Evolutionary conservation across 306 rosid species (phyloP).

Genomic region (Adenanthera pavonina): DNA sequence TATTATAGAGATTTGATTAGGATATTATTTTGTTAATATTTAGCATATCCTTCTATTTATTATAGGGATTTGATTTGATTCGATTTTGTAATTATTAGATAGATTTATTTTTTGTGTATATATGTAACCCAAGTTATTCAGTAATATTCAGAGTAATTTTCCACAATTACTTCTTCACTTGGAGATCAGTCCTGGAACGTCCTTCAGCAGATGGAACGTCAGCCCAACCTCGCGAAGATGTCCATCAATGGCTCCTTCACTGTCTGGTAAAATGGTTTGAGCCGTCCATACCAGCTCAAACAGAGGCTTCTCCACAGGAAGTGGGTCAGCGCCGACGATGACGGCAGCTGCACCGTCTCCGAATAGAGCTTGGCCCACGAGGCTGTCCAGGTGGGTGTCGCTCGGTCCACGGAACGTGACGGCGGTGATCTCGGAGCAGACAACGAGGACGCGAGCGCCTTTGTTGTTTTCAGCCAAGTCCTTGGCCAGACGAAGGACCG

Average conservation of each 20-base stretch:
- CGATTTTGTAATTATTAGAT: too few relatives aligned
- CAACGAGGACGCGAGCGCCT: not conserved
- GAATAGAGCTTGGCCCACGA: constrained; percentile 2
- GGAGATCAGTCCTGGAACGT: constrained; percentile 63
- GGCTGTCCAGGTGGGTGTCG: constrained; percentile 4
- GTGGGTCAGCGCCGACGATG: not conserved
- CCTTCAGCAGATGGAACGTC: constrained; percentile 54
- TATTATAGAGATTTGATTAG: too few relatives aligned
- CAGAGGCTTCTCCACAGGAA: constrained; percentile 3
- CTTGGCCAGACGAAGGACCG: not conserved
- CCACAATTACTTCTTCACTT: too few relatives aligned
- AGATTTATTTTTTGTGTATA: too few relatives aligned
- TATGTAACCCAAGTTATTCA: too few relatives aligned
- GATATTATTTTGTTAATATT: too few relatives aligned
- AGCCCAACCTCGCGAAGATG: constrained; percentile 13
- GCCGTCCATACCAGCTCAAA: not conserved
- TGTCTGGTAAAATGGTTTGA: constrained; percentile 4
- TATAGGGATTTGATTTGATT: too few relatives aligned
- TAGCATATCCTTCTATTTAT: too few relatives aligned
- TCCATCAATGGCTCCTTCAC: constrained; percentile 16
- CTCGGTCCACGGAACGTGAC: constrained; percentile 3
- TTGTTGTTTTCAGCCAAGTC: constrained; percentile 7
- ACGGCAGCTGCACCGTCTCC: constrained; percentile 12
- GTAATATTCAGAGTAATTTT: too few relatives aligned
- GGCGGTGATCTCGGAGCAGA: constrained; percentile 7